Conservation (phyloP, 306 rosid species). For the Fragaria ananassa region DNA sequence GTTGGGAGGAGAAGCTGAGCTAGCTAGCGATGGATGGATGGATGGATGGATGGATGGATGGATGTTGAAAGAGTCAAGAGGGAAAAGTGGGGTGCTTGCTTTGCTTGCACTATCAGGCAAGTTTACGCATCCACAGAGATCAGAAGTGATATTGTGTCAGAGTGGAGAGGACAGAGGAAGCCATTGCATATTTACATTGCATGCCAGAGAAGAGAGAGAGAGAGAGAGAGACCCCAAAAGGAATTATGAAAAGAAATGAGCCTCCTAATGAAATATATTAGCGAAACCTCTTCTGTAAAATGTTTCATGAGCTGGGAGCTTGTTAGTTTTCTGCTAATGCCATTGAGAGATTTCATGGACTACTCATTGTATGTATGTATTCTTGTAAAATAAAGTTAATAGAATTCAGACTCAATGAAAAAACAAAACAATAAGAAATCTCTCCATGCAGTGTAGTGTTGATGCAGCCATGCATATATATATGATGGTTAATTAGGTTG, state of each 20-base stretch:
- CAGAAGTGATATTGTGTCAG: conserved; percentile 8
- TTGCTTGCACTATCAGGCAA: conserved; percentile 75
- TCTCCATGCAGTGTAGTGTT: no score
- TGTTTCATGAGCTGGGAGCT: no score
- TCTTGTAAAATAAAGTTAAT: no score
- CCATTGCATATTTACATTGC: conserved; percentile 29
- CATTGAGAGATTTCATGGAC: no score
- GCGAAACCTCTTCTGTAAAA: no score
- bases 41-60: not conserved
- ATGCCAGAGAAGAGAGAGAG: conserved; percentile 28
- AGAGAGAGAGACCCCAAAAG: not conserved
- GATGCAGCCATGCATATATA: no score
- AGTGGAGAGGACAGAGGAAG: conserved; percentile 22
- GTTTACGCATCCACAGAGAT: conserved; percentile 44
- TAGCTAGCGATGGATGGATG: not conserved
- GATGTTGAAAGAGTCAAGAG: conserved; percentile 4
- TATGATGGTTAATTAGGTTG: no score
- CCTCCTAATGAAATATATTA: no score
- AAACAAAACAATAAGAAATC: no score
- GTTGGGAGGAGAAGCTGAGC: conserved; percentile 6
- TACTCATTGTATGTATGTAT: no score
- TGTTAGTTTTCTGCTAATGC: no score
- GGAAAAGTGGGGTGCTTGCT: conserved; percentile 45
- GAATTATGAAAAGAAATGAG: not conserved
- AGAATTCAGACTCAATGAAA: no score